These are phyloP conservation scores for Rosa lucieae DNA, from an alignment of 306 rosid genomes.

Conservation along the genomic window DNA sequence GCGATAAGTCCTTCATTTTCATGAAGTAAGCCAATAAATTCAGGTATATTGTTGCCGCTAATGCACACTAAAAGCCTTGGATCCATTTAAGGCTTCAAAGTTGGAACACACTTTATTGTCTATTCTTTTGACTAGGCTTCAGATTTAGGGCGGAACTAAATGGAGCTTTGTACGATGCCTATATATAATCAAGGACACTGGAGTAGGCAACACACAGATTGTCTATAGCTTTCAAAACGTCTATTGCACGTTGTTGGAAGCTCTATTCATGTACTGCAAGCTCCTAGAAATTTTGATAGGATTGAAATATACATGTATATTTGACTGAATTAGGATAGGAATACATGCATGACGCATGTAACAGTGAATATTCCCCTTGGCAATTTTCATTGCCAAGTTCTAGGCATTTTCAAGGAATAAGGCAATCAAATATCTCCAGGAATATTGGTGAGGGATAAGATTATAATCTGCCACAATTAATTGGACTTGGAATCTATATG, in stretches of 20 bases:
- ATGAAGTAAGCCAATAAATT: conserved; percentile 36
- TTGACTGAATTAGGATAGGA: background rate
- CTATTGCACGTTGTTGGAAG: background rate
- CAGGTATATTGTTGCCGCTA: conserved; percentile 33
- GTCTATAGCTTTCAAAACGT: background rate
- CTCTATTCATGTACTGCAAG: background rate
- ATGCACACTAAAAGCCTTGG: conserved; percentile 45
- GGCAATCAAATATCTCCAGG: conserved; percentile 6
- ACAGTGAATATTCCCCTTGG: background rate
- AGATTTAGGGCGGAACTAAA: background rate
- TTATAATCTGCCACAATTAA: background rate
- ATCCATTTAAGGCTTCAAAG: conserved; percentile 46
- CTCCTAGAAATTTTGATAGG: background rate
- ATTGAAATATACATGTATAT: background rate
- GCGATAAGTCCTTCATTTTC: conserved; percentile 42
- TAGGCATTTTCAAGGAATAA: conserved; percentile 2
- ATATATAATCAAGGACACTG: background rate
- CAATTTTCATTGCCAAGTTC: background rate
- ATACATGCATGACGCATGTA: background rate
- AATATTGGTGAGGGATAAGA: background rate
- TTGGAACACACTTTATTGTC: background rate
- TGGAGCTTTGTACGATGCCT: background rate
- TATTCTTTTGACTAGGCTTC: background rate
- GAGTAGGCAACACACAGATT: background rate
- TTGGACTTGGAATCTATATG: conserved; percentile 5